Evolutionary conservation across 2,329 filamentous ascomycete genomes (phyloP).

Genomic region (Colletotrichum neosansevieriae): DNA sequence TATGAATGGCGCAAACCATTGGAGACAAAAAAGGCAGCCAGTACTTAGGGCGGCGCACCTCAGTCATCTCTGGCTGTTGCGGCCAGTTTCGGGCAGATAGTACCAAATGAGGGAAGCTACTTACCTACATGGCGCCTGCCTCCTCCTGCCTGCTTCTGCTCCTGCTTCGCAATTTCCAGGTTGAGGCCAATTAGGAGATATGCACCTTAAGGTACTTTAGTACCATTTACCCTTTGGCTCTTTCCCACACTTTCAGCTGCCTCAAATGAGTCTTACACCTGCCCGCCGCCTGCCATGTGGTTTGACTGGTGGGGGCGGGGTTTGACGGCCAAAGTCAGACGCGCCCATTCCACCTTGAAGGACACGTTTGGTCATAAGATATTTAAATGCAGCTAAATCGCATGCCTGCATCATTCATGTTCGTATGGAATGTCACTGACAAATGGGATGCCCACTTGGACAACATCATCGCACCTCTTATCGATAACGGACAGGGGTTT

Average conservation of each 20-base stretch:
- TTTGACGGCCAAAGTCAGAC: not conserved
- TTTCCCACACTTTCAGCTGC: not conserved
- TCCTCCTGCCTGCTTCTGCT: not conserved
- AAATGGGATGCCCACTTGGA: conserved; percentile 27
- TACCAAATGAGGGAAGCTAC: no score
- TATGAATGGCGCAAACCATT: conserved; percentile 18
- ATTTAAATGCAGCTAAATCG: not conserved
- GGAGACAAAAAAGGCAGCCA: conserved; percentile 12
- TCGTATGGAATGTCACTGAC: conserved; percentile 36
- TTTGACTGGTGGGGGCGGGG: conserved; percentile 16
- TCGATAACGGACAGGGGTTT: conserved; percentile 33
- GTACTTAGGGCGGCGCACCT: conserved; percentile 1
- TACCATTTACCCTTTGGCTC: not conserved
- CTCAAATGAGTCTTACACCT: conserved; percentile 13
- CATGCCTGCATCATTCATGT: conserved; percentile 16
- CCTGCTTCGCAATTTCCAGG: no score
- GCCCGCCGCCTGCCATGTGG: conserved; percentile 7
- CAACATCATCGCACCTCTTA: conserved; percentile 34
- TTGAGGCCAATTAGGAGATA: not conserved
- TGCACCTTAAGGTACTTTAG: conserved; percentile 6
- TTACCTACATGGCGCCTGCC: not conserved
- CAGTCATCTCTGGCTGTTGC: no score
- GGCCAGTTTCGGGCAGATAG: not conserved
- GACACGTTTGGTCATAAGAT: conserved; percentile 5
- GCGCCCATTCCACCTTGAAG: conserved; percentile 10